Percentiles rank a stretch among this genome's conserved stretches.
phyloP scores from a whole-genome alignment of 192 early-diverging fungal genomes.

The Backusella sp. region DNA sequence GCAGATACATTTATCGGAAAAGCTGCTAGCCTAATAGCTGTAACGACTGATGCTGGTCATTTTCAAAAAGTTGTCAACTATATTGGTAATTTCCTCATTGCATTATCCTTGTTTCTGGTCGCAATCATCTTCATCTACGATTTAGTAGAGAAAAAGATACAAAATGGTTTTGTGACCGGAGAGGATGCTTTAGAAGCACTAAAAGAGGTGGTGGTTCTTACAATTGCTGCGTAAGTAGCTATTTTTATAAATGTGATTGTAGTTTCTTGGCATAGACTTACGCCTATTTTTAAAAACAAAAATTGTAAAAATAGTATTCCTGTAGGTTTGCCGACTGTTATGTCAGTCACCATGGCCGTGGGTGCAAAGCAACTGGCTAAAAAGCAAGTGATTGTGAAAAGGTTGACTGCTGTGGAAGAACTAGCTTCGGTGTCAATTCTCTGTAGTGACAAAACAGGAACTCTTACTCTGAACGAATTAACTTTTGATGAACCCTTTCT shows the following conservation, averaged over 20 bases:
- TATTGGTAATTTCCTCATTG: slow-evolving; percentile 77
- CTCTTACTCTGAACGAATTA: slow-evolving; percentile 74
- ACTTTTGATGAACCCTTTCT: slow-evolving; percentile 72
- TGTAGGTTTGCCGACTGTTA: slow-evolving; percentile 75
- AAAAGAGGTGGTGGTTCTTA: slow-evolving; percentile 62
- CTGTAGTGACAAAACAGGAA: slow-evolving; percentile 73
- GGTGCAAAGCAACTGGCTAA: slow-evolving; percentile 71
- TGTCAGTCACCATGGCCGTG: slow-evolving; percentile 87
- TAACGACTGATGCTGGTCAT: slow-evolving; percentile 67
- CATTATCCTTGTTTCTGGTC: slow-evolving; percentile 52
- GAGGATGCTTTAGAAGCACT: slow-evolving; percentile 56
- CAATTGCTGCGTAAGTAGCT: slow-evolving; percentile 60
- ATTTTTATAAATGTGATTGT: background rate
- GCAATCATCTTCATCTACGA: slow-evolving; percentile 54
- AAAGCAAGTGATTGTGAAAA: slow-evolving; percentile 77
- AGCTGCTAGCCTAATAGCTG: slow-evolving; percentile 67
- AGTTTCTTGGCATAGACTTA: background rate
- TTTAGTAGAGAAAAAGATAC: slow-evolving; percentile 31
- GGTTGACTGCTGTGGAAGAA: slow-evolving; percentile 79
- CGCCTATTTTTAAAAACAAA: background rate
- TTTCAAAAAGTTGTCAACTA: slow-evolving; percentile 77
- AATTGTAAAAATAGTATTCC: slow-evolving; percentile 51
- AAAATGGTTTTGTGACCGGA: slow-evolving; percentile 42
- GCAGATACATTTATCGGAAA: slow-evolving; percentile 72
- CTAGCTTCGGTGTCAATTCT: slow-evolving; percentile 70